Base-by-base conservation (phyloP, 371 early-diverging fungal species). In the Conidiobolus incongruus region DNA sequence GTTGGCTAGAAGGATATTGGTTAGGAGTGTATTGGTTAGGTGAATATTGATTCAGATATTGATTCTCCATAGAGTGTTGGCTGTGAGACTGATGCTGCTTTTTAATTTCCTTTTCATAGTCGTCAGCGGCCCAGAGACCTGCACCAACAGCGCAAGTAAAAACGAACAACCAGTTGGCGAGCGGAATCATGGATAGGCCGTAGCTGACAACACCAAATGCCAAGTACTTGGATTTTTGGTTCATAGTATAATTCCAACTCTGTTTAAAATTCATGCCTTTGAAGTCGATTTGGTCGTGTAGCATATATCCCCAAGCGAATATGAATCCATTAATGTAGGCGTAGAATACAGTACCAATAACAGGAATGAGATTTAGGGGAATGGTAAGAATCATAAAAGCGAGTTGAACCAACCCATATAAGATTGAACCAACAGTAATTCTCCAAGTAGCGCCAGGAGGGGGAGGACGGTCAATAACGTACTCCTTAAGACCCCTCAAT, bases 121-220 rank as follows among this genome's bases (percentile, higher is more conserved):
- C 43, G 20, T 43, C 46, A 2, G 38, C 45, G 1, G 52, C 74
- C 72, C 75, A 81, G 3, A 81, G 50, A 4, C 79, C 82, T 17
- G 74, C 70, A 6, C 72, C 77, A 2, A 78, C 72, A n/a, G 71
- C 68, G 44, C 78, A 78, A 4, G 82, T 78, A 66, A 74, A 78
- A 55, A 75, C 64, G 46, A 78, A 79, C 1, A 81, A 24, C 15
- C 75, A 45, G 30, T 74, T 72, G 36, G 71, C 65, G 1, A 81
- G 37, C 2, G 79, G 79, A 2, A 81, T 56, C 44, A 76, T 48
- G 46, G 76, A 73, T 11, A 78, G 50, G 1, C 62, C 70, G 0
- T 70, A 63, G 1, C 76, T 74, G 0, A 70, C 65, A 1, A 59
- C 50, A 3, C 81, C 81, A 58, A 81, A 81, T 11, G 55, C 42